phyloP scores from a whole-genome alignment of 2,329 filamentous ascomycete genomes.

The Verticillium nonalfalfae region DNA sequence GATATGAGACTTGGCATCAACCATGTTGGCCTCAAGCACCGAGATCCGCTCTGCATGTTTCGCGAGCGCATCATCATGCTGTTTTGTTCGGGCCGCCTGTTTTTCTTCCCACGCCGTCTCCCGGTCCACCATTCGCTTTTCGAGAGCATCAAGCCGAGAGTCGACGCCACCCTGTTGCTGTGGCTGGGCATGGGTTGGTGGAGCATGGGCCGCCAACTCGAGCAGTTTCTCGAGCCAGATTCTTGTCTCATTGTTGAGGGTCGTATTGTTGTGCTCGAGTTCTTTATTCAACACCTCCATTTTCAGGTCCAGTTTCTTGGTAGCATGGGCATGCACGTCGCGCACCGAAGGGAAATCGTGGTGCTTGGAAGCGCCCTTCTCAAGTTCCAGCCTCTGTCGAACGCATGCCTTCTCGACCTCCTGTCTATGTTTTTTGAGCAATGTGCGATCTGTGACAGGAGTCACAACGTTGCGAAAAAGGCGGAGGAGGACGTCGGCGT shows the following conservation, averaged over 20 bases:
- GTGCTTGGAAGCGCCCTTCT: background rate
- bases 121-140: background rate
- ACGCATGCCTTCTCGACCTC: background rate
- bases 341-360: background rate
- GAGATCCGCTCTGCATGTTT: constrained; percentile 9
- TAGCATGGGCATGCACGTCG: background rate
- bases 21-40: background rate
- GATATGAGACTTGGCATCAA: background rate
- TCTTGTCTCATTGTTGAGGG: background rate
- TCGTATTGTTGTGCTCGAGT: background rate
- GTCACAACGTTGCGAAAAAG: background rate
- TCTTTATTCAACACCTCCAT: background rate
- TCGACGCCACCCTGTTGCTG: background rate
- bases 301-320: background rate
- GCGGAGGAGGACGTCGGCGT: background rate
- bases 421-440: background rate
- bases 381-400: background rate
- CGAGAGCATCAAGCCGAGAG: constrained; percentile 5
- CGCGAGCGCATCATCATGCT: constrained; percentile 5
- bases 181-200: background rate
- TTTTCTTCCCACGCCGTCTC: background rate
- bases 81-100: background rate
- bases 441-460: background rate
- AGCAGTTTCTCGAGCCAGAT: background rate
- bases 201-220: background rate